phyloP scores from a whole-genome alignment of 768 basidiomycete species.

The Kwoniella europaea region DNA sequence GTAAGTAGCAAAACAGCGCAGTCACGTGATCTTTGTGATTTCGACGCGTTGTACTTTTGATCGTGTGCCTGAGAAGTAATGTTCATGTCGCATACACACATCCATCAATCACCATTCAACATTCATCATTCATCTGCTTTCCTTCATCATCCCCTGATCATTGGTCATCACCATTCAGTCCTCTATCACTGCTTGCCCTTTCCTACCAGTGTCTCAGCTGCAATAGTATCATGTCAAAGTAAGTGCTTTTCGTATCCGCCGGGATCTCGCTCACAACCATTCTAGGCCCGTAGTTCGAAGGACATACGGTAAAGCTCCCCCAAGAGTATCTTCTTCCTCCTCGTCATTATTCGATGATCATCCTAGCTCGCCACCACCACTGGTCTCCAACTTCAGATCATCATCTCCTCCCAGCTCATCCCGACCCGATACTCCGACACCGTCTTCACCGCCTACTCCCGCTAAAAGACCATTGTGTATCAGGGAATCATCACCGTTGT shows the following conservation, averaged over 20 bases:
- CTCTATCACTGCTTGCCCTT: background rate
- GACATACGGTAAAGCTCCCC: slow-evolving; percentile 38
- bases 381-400: background rate
- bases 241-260: slow-evolving; percentile 1
- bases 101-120: slow-evolving; percentile 1
- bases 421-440: slow-evolving; percentile 9
- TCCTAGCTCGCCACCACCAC: slow-evolving; percentile 11
- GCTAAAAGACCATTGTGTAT: background rate
- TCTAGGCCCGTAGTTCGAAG: slow-evolving; percentile 34
- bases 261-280: slow-evolving; percentile 2
- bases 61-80: slow-evolving; percentile 13
- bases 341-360: slow-evolving; percentile 15
- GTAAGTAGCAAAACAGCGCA: background rate
- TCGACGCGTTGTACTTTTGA: slow-evolving; percentile 2
- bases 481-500: slow-evolving; percentile 4
- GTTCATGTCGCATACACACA: background rate
- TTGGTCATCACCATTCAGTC: background rate
- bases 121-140: slow-evolving; percentile 3
- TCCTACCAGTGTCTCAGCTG: background rate
- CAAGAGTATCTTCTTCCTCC: slow-evolving; percentile 17
- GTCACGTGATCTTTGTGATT: slow-evolving; percentile 15
- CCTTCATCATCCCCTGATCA: background rate
- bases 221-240: slow-evolving; percentile 11
- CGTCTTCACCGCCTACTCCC: slow-evolving; percentile 11
- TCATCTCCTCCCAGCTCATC: slow-evolving; percentile 27